Percentiles rank a stretch among this genome's conserved stretches.
Conservation (phyloP, 2,329 filamentous ascomycete genomes). For the Ceratocystis alfenasii region DNA sequence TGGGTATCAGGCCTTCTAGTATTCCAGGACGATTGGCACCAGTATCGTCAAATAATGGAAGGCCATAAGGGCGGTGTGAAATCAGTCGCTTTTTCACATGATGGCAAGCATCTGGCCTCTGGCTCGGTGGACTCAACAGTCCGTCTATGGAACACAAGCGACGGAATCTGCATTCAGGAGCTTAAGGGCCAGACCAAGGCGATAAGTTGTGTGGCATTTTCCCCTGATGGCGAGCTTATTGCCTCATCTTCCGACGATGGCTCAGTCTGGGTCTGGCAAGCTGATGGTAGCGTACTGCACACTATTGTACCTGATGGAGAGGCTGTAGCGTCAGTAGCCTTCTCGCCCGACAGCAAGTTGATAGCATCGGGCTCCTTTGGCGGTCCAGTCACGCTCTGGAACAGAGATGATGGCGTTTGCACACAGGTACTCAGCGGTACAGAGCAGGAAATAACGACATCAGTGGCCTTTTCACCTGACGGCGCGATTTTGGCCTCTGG, state of each 20-base stretch:
- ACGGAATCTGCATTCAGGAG: neutral
- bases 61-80: slow-evolving; percentile 5
- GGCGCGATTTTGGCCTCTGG: neutral
- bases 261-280: neutral
- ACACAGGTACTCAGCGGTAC: neutral
- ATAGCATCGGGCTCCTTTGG: slow-evolving; percentile 14
- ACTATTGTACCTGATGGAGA: neutral
- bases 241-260: neutral
- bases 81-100: slow-evolving; percentile 16
- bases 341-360: slow-evolving; percentile 10
- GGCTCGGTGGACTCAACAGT: neutral
- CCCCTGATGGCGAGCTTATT: neutral
- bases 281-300: neutral
- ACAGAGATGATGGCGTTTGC: neutral
- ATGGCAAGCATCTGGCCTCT: neutral
- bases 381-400: slow-evolving; percentile 16
- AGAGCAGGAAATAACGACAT: neutral
- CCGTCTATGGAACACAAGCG: slow-evolving; percentile 5
- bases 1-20: neutral
- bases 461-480: neutral
- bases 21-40: neutral
- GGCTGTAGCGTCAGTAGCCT: slow-evolving; percentile 15
- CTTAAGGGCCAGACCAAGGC: neutral
- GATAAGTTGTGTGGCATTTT: slow-evolving; percentile 12
- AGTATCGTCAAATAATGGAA: neutral